These are phyloP conservation scores for Solanum ossicruentum DNA, from an alignment of 257 asterid species.

Conservation along the genomic window DNA sequence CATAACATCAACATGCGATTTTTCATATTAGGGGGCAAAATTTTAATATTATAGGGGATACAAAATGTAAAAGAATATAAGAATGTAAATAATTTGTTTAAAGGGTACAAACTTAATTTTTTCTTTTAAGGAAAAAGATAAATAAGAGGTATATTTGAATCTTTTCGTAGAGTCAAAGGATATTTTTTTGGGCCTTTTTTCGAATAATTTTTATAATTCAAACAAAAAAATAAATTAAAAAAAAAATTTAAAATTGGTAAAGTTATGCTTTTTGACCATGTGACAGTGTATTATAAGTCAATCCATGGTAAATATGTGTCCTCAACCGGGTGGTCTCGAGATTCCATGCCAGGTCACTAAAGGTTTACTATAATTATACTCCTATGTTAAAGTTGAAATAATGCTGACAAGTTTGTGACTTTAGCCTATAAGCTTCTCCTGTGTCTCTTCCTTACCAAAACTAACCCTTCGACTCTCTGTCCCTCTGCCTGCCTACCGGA, in stretches of 20 bases:
- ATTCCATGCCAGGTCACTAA: not conserved
- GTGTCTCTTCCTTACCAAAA: not conserved
- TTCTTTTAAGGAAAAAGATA: too few species aligned
- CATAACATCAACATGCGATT: too few species aligned
- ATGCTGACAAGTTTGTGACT: not conserved
- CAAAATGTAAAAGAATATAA: too few species aligned
- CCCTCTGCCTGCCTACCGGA: not conserved
- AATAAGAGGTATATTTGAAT: too few species aligned
- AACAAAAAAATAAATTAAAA: too few species aligned
- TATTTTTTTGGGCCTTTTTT: too few species aligned
- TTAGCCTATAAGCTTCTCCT: not conserved
- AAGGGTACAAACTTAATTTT: too few species aligned
- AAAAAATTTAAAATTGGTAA: not conserved
- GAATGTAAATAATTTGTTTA: too few species aligned
- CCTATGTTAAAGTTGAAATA: not conserved
- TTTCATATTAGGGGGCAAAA: too few species aligned
- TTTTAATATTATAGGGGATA: too few species aligned
- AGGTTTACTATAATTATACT: not conserved
- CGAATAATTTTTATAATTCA: not conserved
- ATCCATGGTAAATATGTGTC: not conserved
- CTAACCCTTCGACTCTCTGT: not conserved
- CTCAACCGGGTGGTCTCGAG: not conserved
- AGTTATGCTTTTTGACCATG: not conserved
- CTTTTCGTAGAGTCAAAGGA: too few species aligned
- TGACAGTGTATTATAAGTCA: not conserved